Percentiles rank a stretch among this genome's conserved stretches.
Conservation (phyloP, 2,329 filamentous ascomycete genomes). For the Rugonectria rugulosa region DNA sequence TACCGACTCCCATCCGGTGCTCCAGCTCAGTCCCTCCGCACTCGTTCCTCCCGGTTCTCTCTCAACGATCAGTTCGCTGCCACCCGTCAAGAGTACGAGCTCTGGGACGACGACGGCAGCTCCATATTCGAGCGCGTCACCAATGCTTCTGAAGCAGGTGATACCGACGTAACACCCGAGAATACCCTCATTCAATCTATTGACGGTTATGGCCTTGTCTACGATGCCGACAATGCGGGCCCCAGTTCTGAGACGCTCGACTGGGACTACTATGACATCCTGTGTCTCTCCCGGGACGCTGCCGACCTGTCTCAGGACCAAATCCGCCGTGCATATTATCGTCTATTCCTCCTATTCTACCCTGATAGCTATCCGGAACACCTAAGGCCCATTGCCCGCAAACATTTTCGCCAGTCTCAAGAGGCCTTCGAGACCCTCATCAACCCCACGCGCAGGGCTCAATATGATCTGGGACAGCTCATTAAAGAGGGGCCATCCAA, state of each 20-base stretch:
- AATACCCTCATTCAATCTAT: conserved; percentile 21
- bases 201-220: conserved; percentile 20
- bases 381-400: conserved; percentile 48
- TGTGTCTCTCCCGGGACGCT: conserved; percentile 50
- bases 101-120: conserved; percentile 57
- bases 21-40: conserved; percentile 40
- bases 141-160: conserved; percentile 36
- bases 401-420: conserved; percentile 52
- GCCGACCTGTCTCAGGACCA: conserved; percentile 40
- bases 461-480: conserved; percentile 49
- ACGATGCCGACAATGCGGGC: conserved; percentile 3
- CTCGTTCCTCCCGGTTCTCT: conserved; percentile 54
- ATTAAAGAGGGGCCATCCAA: conserved; percentile 24
- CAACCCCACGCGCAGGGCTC: conserved; percentile 49
- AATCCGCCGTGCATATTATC: conserved; percentile 54
- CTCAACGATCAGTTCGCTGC: conserved; percentile 57
- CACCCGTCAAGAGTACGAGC: conserved; percentile 55
- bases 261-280: conserved; percentile 53
- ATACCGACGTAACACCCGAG: conserved; percentile 22
- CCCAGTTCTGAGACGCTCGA: conserved; percentile 20
- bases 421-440: conserved; percentile 58
- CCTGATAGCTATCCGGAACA: conserved; percentile 51
- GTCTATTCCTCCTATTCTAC: conserved; percentile 54
- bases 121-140: conserved; percentile 49
- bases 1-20: conserved; percentile 27